Evolutionary conservation across 495 filamentous ascomycete genomes (phyloP).

Genomic region (Daldinia caldariorum): DNA sequence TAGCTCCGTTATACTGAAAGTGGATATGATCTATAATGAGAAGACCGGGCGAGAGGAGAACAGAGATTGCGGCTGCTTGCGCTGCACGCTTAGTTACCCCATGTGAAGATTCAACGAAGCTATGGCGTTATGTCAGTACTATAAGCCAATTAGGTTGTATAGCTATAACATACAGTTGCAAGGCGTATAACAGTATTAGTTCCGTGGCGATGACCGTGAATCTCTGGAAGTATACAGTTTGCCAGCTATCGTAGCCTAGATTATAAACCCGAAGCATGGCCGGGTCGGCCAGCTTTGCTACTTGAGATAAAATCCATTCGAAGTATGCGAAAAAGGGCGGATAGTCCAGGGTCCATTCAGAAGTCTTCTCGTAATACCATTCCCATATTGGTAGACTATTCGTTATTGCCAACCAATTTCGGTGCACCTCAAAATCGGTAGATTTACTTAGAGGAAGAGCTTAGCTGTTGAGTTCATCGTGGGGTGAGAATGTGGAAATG

Average conservation of each 20-base stretch:
- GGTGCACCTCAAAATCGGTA: slow-evolving; percentile 98
- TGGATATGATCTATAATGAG: slow-evolving; percentile 99
- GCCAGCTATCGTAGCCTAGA: slow-evolving; percentile 85
- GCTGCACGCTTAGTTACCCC: slow-evolving; percentile 74
- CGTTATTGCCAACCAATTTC: slow-evolving; percentile 97
- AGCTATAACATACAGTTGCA: slow-evolving; percentile 68
- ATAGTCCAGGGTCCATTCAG: slow-evolving; percentile 99
- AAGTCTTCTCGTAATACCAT: slow-evolving; percentile 98
- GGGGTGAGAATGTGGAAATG: slow-evolving; percentile 2
- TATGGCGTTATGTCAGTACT: slow-evolving; percentile 47
- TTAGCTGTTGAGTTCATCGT: slow-evolving; percentile 14
- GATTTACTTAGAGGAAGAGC: slow-evolving; percentile 74
- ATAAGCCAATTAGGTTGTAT: not conserved
- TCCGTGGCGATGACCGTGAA: slow-evolving; percentile 88
- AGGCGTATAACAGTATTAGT: slow-evolving; percentile 82
- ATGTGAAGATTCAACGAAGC: slow-evolving; percentile 75
- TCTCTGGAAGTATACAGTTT: slow-evolving; percentile 93
- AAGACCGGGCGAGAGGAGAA: slow-evolving; percentile 90
- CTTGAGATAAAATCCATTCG: slow-evolving; percentile 90
- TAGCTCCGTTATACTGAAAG: slow-evolving; percentile 98
- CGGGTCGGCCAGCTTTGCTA: slow-evolving; percentile 78
- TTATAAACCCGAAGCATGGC: slow-evolving; percentile 84
- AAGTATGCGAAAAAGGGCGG: slow-evolving; percentile 97
- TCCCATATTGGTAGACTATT: slow-evolving; percentile 85
- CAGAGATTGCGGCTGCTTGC: slow-evolving; percentile 86